A percentile compares a stretch with the other conserved stretches of the same genome.
Evolutionary conservation across 2,329 filamentous ascomycete genomes (phyloP).

Genomic region (Phialophora expanda): DNA sequence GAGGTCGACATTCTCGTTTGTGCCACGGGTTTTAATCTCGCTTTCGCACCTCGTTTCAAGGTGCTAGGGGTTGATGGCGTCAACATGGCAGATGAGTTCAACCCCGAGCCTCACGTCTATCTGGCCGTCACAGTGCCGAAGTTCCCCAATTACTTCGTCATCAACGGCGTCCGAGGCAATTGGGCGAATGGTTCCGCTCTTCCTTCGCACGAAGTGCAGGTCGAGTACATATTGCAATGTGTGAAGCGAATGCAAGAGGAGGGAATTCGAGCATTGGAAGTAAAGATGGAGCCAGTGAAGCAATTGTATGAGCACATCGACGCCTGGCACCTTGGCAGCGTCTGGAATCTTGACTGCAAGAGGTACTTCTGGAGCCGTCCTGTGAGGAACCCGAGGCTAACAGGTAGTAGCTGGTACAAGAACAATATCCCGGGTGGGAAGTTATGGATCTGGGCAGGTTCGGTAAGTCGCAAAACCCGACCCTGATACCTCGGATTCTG

Average conservation of each 20-base stretch:
- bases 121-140: conserved; percentile 25
- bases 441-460: conserved; percentile 27
- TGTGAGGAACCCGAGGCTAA: conserved; percentile 2
- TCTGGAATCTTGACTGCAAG: conserved; percentile 27
- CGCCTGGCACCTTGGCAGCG: conserved; percentile 20
- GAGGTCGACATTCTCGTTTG: conserved; percentile 50
- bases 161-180: conserved; percentile 26
- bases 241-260: conserved; percentile 26
- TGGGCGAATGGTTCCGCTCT: conserved; percentile 21
- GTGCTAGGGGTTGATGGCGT: conserved; percentile 20
- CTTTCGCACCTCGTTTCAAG: conserved; percentile 28
- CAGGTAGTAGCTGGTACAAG: conserved; percentile 17
- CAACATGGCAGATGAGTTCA: conserved; percentile 20
- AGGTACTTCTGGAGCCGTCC: neutral
- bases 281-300: conserved; percentile 20
- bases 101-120: conserved; percentile 24
- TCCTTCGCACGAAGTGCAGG: conserved; percentile 22
- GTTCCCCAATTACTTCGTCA: conserved; percentile 34
- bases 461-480: conserved; percentile 11
- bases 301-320: conserved; percentile 31
- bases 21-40: conserved; percentile 52
- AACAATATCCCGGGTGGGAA: conserved; percentile 24
- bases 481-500: neutral
- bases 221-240: conserved; percentile 30
- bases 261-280: conserved; percentile 23